Percentiles rank a stretch among this genome's conserved stretches.
Conservation (phyloP, 148 eudicot species). For the Camellia granthamiana region DNA sequence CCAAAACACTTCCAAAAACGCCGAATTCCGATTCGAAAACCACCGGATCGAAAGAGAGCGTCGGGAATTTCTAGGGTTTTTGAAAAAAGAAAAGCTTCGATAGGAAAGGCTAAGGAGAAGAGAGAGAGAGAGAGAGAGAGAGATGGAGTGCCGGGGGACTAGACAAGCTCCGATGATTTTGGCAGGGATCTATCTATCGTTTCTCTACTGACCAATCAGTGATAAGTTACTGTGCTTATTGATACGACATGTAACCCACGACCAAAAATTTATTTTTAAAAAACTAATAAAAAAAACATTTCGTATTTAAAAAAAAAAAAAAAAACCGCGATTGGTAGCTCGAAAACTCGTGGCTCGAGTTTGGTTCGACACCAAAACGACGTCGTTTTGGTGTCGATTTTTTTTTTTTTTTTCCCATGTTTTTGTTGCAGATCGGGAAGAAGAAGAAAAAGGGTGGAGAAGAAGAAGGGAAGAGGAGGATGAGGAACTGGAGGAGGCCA, state of each 20-base stretch:
- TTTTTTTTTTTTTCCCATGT: too few relatives aligned
- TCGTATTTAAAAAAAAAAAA: too few relatives aligned
- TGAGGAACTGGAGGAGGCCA: too few relatives aligned
- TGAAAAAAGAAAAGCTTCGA: constrained; percentile 14
- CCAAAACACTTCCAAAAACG: neutral
- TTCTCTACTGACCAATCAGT: constrained; percentile 40
- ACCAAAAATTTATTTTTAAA: too few relatives aligned
- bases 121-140: neutral
- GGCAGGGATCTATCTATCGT: constrained; percentile 32
- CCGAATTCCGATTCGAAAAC: constrained; percentile 18
- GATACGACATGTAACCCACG: neutral
- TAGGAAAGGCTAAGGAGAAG: constrained; percentile 29
- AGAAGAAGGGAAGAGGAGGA: too few relatives aligned
- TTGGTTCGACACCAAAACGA: too few relatives aligned
- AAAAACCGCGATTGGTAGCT: too few relatives aligned
- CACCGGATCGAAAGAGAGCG: constrained; percentile 2
- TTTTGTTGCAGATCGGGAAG: too few relatives aligned
- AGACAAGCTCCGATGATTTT: constrained; percentile 55
- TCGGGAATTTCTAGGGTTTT: constrained; percentile 44
- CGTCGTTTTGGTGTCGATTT: too few relatives aligned
- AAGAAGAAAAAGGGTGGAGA: too few relatives aligned
- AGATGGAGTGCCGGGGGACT: constrained; percentile 21
- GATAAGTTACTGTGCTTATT: constrained; percentile 31
- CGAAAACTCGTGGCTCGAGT: too few relatives aligned
- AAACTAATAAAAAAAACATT: too few relatives aligned